Conservation (phyloP, 208 protist genomes). For the Leptomonas pyrrhocoris region DNA sequence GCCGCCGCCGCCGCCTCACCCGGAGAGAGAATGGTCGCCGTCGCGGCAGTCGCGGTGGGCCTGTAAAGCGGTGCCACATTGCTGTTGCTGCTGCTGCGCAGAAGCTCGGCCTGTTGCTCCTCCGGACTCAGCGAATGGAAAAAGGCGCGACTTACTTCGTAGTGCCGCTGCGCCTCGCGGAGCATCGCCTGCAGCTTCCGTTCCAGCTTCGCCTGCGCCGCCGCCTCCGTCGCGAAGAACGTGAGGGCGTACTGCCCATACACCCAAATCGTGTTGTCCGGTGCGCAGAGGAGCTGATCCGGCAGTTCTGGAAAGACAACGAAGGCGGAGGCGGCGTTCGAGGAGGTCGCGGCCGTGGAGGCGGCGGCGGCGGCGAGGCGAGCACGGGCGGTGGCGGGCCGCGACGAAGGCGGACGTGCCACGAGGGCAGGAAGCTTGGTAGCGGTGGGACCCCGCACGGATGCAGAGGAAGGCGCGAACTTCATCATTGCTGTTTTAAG, state of each 20-base stretch:
- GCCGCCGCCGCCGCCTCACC: too few species aligned
- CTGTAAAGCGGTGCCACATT: not conserved
- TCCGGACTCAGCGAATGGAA: slow-evolving; percentile 22
- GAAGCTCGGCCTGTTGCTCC: slow-evolving; percentile 39
- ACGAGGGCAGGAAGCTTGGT: too few species aligned
- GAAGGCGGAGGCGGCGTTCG: slow-evolving; percentile 11
- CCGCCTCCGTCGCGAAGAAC: slow-evolving; percentile 42
- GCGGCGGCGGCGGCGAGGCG: not conserved
- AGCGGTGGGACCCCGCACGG: too few species aligned
- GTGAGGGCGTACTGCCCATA: slow-evolving; percentile 62
- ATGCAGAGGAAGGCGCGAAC: too few species aligned
- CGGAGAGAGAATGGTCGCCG: not conserved
- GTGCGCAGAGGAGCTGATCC: slow-evolving; percentile 72
- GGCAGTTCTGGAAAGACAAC: slow-evolving; percentile 58
- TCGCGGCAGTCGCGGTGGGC: not conserved
- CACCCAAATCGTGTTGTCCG: slow-evolving; percentile 65
- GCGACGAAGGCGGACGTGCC: too few species aligned
- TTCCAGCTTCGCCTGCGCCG: slow-evolving; percentile 43
- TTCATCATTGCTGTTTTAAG: too few species aligned
- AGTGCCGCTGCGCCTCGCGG: slow-evolving; percentile 37
- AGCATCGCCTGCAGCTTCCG: slow-evolving; percentile 48
- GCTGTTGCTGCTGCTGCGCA: slow-evolving; percentile 22
- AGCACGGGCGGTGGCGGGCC: too few species aligned
- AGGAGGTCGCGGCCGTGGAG: not conserved
- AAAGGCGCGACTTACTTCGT: slow-evolving; percentile 31